Evolutionary conservation across 1,284 basidiomycete species (phyloP), one percentile per base, ranked within the genome.

Genomic region (Porodaedalea pini): DNA sequence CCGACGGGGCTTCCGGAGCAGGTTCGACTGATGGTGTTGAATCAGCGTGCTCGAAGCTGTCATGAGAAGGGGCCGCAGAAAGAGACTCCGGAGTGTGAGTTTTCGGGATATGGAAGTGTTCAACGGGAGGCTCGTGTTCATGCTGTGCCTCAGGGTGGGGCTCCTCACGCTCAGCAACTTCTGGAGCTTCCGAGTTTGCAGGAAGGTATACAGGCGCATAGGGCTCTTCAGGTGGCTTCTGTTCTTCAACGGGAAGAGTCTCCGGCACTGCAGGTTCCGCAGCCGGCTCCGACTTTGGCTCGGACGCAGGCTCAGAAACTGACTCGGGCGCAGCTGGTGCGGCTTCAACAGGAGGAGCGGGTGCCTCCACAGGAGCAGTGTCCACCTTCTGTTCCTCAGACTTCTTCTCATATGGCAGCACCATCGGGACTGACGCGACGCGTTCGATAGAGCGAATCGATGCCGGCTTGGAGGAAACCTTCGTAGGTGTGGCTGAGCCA

Each of bases 311-410:
- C 31, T 17, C 15, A 27, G 37, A 17, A 44, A 31, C 43, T 4
- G 58, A 51, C 40, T 19, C 52, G 21, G 57, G 57, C n/a, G 47
- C 40, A n/a, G 53, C 15, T 4, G 52, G n/a, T 0, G 51, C 10
- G 19, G 25, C 34, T 10, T 17, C 13, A 25, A 34, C 36, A n/a
- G 58, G 49, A 27, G 44, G 19, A 15, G 48, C 11, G 21, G 62
- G 34, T 5, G 70, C 56, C 8, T 66, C 69, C 48, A 69, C 25
- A 40, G 32, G 49, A 3, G 32, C 5, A 25, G 15, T 4, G 11
- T 21, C 34, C 34, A n/a, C 32, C 27, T 34, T 67, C 63, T 0
- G 57, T 25, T 4, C 65, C 53, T 37, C 15, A 51, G 39, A 19
- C 47, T 37, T 51, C 59, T 57, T 58, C 49, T 39, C 50, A n/a